Evolutionary conservation across 179 eudicot genomes (phyloP).

Genomic region (Dionaea muscipula): DNA sequence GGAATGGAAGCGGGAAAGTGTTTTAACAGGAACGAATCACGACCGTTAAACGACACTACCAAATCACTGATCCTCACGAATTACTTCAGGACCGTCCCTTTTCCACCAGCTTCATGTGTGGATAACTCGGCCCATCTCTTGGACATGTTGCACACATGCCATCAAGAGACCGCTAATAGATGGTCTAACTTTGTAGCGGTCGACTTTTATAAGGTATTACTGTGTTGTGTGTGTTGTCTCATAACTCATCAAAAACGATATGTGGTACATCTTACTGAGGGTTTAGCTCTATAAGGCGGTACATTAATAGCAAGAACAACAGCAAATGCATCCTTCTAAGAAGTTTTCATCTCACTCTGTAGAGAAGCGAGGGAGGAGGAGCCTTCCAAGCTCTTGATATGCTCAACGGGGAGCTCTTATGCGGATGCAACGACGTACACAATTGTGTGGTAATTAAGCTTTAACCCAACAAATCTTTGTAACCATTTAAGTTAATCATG

Average conservation of each 20-base stretch:
- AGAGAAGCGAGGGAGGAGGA: constrained; percentile 75
- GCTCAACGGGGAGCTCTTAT: constrained; percentile 55
- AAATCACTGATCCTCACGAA: constrained; percentile 62
- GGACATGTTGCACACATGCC: constrained; percentile 45
- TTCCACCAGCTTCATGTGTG: constrained; percentile 32
- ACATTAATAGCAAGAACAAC: neutral
- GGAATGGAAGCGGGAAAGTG: constrained; percentile 60
- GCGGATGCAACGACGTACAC: constrained; percentile 45
- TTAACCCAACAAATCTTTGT: too few species aligned
- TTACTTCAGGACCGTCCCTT: constrained; percentile 37
- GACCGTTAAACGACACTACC: constrained; percentile 30
- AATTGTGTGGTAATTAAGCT: constrained; percentile 30
- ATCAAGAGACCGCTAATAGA: constrained; percentile 39
- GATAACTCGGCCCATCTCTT: constrained; percentile 40
- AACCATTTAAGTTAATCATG: too few species aligned
- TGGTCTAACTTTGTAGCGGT: constrained; percentile 80
- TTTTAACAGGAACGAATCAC: constrained; percentile 51
- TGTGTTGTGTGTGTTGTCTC: too few species aligned
- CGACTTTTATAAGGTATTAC: constrained; percentile 73
- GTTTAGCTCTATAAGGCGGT: neutral
- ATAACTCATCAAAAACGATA: neutral
- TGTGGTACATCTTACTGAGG: neutral
- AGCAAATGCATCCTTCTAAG: neutral
- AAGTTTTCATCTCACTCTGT: neutral
- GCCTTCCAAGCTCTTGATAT: constrained; percentile 49